phyloP scores from a whole-genome alignment of 305 asterid species.

The Nicotiana rustica region DNA sequence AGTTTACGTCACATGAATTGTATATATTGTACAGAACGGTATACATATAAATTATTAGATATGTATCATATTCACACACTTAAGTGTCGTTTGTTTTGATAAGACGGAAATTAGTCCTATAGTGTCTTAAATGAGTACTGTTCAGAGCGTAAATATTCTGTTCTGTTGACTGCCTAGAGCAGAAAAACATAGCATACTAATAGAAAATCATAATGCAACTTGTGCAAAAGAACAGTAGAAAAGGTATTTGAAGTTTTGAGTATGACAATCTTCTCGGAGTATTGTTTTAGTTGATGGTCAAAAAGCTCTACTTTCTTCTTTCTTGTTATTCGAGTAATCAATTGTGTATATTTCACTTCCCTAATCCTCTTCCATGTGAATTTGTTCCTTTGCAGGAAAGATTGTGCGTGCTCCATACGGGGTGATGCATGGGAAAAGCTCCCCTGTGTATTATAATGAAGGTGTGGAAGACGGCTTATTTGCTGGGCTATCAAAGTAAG shows the following conservation, averaged over 20 bases:
- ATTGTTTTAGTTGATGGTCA: not conserved
- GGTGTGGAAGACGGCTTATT: slow-evolving; percentile 88
- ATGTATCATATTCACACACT: not conserved
- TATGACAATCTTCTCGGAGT: not conserved
- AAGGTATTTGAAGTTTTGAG: slow-evolving; percentile 12
- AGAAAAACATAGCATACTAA: not conserved
- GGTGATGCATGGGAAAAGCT: slow-evolving; percentile 95
- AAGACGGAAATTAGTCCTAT: slow-evolving; percentile 17
- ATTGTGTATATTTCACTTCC: slow-evolving; percentile 7
- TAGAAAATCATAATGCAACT: not conserved
- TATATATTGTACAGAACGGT: not conserved
- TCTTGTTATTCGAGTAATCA: slow-evolving; percentile 1
- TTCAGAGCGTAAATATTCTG: not conserved
- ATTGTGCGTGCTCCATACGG: slow-evolving; percentile 88
- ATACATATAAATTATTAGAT: not conserved
- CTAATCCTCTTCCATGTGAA: slow-evolving; percentile 22
- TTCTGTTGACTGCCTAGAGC: not conserved
- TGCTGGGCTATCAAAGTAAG: slow-evolving; percentile 86
- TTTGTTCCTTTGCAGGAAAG: slow-evolving; percentile 63
- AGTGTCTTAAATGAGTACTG: slow-evolving; percentile 11
- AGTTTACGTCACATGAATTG: not conserved
- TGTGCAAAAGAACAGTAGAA: slow-evolving; percentile 22
- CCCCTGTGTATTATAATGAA: slow-evolving; percentile 86
- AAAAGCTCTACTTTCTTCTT: slow-evolving; percentile 21
- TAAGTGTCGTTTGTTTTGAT: not conserved